Evolutionary conservation across 768 basidiomycete species (phyloP).

Genomic region (Hypsizygus marmoreus): DNA sequence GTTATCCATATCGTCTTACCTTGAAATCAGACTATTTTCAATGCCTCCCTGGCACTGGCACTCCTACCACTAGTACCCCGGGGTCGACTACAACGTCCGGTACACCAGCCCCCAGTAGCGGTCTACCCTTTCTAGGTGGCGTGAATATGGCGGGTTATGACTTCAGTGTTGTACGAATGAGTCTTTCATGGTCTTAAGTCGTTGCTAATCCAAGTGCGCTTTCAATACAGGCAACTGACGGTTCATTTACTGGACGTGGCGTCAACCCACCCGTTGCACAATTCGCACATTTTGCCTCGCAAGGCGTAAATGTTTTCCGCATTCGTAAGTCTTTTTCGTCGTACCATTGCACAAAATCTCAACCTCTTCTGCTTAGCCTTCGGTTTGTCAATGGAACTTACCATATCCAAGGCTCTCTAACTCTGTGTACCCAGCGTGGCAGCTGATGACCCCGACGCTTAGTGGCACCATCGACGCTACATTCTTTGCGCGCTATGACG

Average conservation of each 20-base stretch:
- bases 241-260: slow-evolving; percentile 43
- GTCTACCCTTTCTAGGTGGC: slow-evolving; percentile 43
- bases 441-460: slow-evolving; percentile 50
- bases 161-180: slow-evolving; percentile 39
- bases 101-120: slow-evolving; percentile 12
- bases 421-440: slow-evolving; percentile 42
- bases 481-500: slow-evolving; percentile 49
- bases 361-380: slow-evolving; percentile 30
- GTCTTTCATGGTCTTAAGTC: background rate
- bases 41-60: slow-evolving; percentile 33
- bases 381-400: slow-evolving; percentile 15
- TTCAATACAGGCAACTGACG: slow-evolving; percentile 37
- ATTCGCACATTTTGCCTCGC: slow-evolving; percentile 46
- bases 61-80: slow-evolving; percentile 21
- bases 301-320: slow-evolving; percentile 53
- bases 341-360: background rate
- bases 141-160: slow-evolving; percentile 53
- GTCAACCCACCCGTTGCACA: slow-evolving; percentile 43
- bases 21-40: slow-evolving; percentile 32
- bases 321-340: slow-evolving; percentile 23
- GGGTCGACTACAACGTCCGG: slow-evolving; percentile 17
- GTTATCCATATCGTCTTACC: slow-evolving; percentile 1
- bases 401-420: slow-evolving; percentile 9
- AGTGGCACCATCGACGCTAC: slow-evolving; percentile 47
- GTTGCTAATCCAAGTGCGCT: background rate